Conservation (phyloP, 2,329 filamentous ascomycete genomes). For the Leptoxyphium fumago region DNA sequence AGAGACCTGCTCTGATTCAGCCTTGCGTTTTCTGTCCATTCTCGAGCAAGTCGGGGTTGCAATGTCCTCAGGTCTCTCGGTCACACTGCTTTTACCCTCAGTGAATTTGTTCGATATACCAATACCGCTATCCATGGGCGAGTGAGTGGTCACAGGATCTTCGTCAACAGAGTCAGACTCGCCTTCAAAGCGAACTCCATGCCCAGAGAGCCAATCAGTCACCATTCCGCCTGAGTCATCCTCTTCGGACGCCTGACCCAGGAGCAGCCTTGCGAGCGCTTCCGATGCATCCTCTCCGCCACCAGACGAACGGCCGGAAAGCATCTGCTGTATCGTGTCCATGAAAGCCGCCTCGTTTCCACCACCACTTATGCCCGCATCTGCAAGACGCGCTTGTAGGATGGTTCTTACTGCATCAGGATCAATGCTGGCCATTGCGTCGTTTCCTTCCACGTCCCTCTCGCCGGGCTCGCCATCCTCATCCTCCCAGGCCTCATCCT, state of each 20-base stretch:
- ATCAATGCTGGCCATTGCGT: conserved; percentile 16
- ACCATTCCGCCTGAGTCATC: conserved; percentile 14
- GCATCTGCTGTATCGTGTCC: conserved; percentile 30
- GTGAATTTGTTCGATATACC: background rate
- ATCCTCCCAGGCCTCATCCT: conserved; percentile 10
- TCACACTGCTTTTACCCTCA: background rate
- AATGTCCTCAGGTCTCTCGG: background rate
- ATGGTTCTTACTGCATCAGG: conserved; percentile 23
- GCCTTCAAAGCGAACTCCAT: conserved; percentile 15
- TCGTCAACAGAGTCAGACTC: conserved; percentile 8
- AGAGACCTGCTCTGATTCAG: conserved; percentile 22
- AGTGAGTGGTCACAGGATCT: background rate
- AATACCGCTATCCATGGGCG: background rate
- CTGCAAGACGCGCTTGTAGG: conserved; percentile 15
- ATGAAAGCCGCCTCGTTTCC: conserved; percentile 29
- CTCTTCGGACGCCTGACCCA: conserved; percentile 19
- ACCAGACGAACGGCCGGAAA: conserved; percentile 21
- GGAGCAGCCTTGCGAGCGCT: conserved; percentile 27
- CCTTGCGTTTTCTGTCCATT: conserved; percentile 65
- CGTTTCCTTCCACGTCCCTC: conserved; percentile 7
- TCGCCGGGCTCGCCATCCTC: conserved; percentile 8
- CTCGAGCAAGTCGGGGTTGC: background rate
- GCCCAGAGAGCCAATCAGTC: conserved; percentile 18
- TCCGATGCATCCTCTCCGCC: conserved; percentile 26
- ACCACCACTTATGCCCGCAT: conserved; percentile 18